A percentile compares a stretch with the other conserved stretches of the same genome.
These are phyloP conservation scores for Globisporangium emineosum DNA, from an alignment of 352 stramenopile species.

Conservation along the genomic window DNA sequence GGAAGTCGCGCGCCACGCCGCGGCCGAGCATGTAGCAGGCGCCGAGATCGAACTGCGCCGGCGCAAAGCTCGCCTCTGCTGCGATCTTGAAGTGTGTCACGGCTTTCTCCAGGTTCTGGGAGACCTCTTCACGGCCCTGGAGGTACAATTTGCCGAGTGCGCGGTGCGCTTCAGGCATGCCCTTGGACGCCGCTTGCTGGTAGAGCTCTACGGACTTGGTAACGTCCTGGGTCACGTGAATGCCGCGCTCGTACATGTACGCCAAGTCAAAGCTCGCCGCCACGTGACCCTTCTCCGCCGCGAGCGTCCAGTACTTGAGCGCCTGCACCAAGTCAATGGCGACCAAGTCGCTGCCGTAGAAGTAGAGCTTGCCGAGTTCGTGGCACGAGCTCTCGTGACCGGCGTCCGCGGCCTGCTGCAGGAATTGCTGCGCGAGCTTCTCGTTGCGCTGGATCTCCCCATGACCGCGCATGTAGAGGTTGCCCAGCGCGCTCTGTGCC, in stretches of 20 bases:
- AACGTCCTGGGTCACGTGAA: conserved; percentile 60
- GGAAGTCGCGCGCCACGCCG: conserved; percentile 45
- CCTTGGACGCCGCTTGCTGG: conserved; percentile 42
- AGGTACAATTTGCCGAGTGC: conserved; percentile 59
- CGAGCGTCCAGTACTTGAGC: conserved; percentile 62
- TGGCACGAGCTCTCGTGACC: conserved; percentile 71
- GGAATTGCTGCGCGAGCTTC: conserved; percentile 43
- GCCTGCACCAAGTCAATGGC: conserved; percentile 32
- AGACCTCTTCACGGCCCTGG: conserved; percentile 22
- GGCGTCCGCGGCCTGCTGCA: conserved; percentile 61
- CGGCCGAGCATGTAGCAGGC: conserved; percentile 78
- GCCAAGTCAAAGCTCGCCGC: conserved; percentile 71
- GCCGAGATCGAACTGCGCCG: conserved; percentile 78
- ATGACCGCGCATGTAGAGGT: conserved; percentile 67
- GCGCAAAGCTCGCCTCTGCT: conserved; percentile 52
- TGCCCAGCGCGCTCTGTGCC: conserved; percentile 65
- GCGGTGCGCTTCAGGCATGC: conserved; percentile 70
- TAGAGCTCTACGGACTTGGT: conserved; percentile 61
- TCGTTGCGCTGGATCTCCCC: conserved; percentile 42
- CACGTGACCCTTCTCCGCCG: conserved; percentile 62
- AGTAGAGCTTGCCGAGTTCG: conserved; percentile 72
- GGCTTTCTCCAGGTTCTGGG: conserved; percentile 28
- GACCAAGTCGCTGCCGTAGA: conserved; percentile 40
- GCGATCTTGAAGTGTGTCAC: conserved; percentile 56
- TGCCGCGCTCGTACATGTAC: conserved; percentile 69